Base-by-base conservation (phyloP, 1,284 basidiomycete species). In the Trichosporon inkin region DNA sequence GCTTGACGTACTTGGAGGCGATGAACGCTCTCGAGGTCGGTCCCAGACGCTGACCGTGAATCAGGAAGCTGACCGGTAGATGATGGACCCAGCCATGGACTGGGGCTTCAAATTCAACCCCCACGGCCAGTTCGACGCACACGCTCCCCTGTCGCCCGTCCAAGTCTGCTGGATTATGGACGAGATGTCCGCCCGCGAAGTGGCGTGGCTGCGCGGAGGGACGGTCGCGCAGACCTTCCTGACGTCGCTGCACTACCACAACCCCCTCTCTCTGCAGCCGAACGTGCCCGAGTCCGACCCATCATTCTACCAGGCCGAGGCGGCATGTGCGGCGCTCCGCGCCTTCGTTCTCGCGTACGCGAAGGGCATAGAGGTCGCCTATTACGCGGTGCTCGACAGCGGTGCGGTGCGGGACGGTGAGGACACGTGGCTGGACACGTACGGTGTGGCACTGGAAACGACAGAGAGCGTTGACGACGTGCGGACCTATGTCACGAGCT, bases 151-250 rank as follows among this genome's bases (percentile, higher is more conserved):
- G 36, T 77, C 86, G 0, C 85, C 88, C 0, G 81, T 86, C 61
- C 90, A 96, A 72, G 72, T 94, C 11, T 88, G 90, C 68, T 93
- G 89, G 87, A 86, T 95, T 36, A 81, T 96, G 66, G 93, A 96
- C 72, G 81, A 86, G 64, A 80, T 88, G 38, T 80, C 90, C 60
- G 83, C 88, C 32, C 88, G 86, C 67, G 92, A 95, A 91, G 87
- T 90, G 79, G 85, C 88, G 68, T 96, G 90, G 87, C 90, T 93
- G 72, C 78, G 83, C 6, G 92, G 93, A 37, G 87, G 87, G 65
- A 86, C 88, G 4, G 84, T 97, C 16, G 84, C 88, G 0, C 92
- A 94, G 72, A 91, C 91, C 0, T 84, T 97, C 22, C 90, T 85
- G 76, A 92, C 91, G 1, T 83, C 88, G 62, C 82, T 89, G 36